These are phyloP conservation scores for Ricinus communis DNA, from an alignment of 345 rosid species.

Conservation along the genomic window DNA sequence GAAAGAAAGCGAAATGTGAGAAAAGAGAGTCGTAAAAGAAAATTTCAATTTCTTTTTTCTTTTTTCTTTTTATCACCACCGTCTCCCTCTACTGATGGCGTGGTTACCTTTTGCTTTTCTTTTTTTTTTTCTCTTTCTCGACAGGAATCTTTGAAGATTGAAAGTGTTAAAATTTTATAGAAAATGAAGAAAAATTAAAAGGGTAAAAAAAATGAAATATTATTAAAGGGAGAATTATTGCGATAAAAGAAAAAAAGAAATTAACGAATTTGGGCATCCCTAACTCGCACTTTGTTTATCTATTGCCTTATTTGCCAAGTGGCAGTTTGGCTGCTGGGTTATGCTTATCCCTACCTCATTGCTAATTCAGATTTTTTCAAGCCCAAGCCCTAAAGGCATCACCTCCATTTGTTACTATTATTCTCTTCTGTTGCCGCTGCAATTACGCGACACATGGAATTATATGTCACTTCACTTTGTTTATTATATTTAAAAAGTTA, in stretches of 20 bases:
- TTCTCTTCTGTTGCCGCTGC: too few relatives aligned
- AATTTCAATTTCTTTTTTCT: too few relatives aligned
- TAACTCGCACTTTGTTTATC: too few relatives aligned
- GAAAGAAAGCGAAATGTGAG: constrained; percentile 52
- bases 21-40: constrained; percentile 11
- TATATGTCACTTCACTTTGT: too few relatives aligned
- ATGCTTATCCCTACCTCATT: background rate
- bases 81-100: constrained; percentile 42
- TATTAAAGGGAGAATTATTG: background rate
- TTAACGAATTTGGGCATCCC: background rate
- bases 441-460: too few relatives aligned
- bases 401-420: too few relatives aligned
- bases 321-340: constrained; percentile 2
- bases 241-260: background rate
- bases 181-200: constrained; percentile 7
- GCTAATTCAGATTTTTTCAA: too few relatives aligned
- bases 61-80: too few relatives aligned
- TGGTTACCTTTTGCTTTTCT: constrained; percentile 45
- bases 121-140: constrained; percentile 38
- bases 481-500: too few relatives aligned
- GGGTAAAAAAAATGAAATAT: too few relatives aligned
- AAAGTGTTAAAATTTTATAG: constrained; percentile 22
- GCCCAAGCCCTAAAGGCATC: too few relatives aligned
- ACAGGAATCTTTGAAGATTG: constrained; percentile 65
- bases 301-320: background rate